phyloP scores from a whole-genome alignment of 2,329 filamentous ascomycete genomes.

The Aspergillus melleus region DNA sequence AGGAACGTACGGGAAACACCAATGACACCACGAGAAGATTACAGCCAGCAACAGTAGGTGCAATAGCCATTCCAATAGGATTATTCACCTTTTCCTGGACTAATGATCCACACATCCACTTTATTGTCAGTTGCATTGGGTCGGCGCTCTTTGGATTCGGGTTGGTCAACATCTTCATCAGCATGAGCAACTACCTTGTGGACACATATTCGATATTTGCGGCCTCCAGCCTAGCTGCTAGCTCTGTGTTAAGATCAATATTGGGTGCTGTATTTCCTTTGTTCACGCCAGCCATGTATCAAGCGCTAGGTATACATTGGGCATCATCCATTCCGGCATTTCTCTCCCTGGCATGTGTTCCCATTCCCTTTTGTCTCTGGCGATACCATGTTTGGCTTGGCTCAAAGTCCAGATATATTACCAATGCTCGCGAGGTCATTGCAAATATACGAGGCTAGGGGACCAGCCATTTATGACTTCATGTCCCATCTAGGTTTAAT shows the following conservation, averaged over 20 bases:
- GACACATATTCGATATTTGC: slow-evolving; percentile 18
- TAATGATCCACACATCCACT: slow-evolving; percentile 14
- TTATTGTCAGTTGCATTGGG: slow-evolving; percentile 11
- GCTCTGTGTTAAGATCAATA: slow-evolving; percentile 29
- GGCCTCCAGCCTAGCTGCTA: slow-evolving; percentile 14
- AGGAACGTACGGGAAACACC: slow-evolving; percentile 7
- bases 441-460: too few species aligned
- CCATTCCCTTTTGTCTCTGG: slow-evolving; percentile 30
- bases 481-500: too few species aligned
- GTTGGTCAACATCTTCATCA: slow-evolving; percentile 16
- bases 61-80: slow-evolving; percentile 16
- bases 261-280: slow-evolving; percentile 44
- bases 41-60: slow-evolving; percentile 15
- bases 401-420: too few species aligned
- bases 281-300: slow-evolving; percentile 40
- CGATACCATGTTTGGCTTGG: too few species aligned
- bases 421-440: too few species aligned
- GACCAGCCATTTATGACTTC: too few species aligned
- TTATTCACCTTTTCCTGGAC: slow-evolving; percentile 23
- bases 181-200: slow-evolving; percentile 16
- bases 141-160: slow-evolving; percentile 17
- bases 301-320: slow-evolving; percentile 41
- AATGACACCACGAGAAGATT: slow-evolving; percentile 13
- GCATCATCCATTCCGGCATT: slow-evolving; percentile 33
- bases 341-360: slow-evolving; percentile 28